Evolutionary conservation across 768 basidiomycete species (phyloP), one percentile per base, ranked within the genome.

Genomic region (Leccinum variicolor): DNA sequence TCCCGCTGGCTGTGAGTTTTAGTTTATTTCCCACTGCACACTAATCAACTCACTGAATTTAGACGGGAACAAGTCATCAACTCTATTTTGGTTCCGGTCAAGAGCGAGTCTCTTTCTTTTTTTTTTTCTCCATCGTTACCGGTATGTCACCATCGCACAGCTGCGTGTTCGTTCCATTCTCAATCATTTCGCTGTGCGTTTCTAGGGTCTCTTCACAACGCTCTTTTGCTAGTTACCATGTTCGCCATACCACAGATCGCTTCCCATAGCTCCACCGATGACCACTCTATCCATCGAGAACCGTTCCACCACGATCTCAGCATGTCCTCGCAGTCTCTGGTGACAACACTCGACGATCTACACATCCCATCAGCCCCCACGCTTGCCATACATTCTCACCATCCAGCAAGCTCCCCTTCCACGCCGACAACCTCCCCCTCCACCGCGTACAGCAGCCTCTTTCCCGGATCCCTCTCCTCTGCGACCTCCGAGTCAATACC

Each of bases 381-480:
- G 1, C 57, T 41, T 8, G 34, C 55, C 9, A 36, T 54, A 25
- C 59, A 46, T 14, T 46, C 23, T 15, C 45, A 46, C 23, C 46
- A 50, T 6, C 28, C 47, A 17, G 17, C 65, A 1, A 70, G 71
- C 31, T 1, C 57, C 10, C 64, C 68, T 0, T 71, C 69, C 3
- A 69, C 69, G 0, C 70, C 71, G 3, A 52, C 62, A 45, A 71
- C 65, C 0, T 66, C 69, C 0, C 60, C 67, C 1, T 71, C 69
- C 7, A 71, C 64, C 1, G 65, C 31, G 3, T 53, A 61, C 53
- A 65, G 62, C 41, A 69, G 61, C 34, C 45, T 57, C 1, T 61
- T 73, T 15, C 57, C 61, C 0, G 51, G 58, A 6, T 65, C 71
- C 0, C 57, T 61, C 9, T 69, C 69, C 3, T 71, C 65, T 26